A percentile compares a stretch with the other conserved stretches of the same genome.
Conservation (phyloP, 768 basidiomycete species). For the Xerocomellus intermedius region DNA sequence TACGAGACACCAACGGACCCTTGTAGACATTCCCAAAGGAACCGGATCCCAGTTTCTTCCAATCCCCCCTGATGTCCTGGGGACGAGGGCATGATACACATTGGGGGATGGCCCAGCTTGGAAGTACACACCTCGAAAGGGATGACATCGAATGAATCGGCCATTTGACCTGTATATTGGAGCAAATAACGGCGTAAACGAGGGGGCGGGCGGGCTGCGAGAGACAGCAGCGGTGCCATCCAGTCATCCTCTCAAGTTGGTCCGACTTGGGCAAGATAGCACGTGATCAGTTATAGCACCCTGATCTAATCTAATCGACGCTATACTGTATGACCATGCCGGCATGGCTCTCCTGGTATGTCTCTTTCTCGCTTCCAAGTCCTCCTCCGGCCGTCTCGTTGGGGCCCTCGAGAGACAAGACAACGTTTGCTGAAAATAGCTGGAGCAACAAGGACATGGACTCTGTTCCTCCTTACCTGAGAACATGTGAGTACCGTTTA, state of each 20-base stretch:
- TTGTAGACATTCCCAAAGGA: slow-evolving; percentile 94
- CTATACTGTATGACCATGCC: slow-evolving; percentile 2
- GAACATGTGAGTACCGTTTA: slow-evolving; percentile 45
- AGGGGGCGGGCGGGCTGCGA: not conserved
- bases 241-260: slow-evolving; percentile 5
- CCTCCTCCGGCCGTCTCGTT: slow-evolving; percentile 28
- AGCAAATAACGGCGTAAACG: not conserved
- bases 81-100: slow-evolving; percentile 3
- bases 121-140: slow-evolving; percentile 66
- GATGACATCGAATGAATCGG: slow-evolving; percentile 84
- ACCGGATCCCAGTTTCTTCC: slow-evolving; percentile 89
- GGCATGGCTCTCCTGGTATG: not conserved
- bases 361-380: slow-evolving; percentile 30
- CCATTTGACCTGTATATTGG: slow-evolving; percentile 27
- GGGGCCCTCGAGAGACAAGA: slow-evolving; percentile 51
- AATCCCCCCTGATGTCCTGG: slow-evolving; percentile 83
- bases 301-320: slow-evolving; percentile 16
- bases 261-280: slow-evolving; percentile 16
- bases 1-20: slow-evolving; percentile 33
- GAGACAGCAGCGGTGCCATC: not conserved
- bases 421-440: slow-evolving; percentile 50
- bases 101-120: not conserved
- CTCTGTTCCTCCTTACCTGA: slow-evolving; percentile 56
- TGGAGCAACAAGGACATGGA: slow-evolving; percentile 81
- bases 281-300: slow-evolving; percentile 19